phyloP scores from a whole-genome alignment of 169 alveolate genomes.

The Babesia divergens region DNA sequence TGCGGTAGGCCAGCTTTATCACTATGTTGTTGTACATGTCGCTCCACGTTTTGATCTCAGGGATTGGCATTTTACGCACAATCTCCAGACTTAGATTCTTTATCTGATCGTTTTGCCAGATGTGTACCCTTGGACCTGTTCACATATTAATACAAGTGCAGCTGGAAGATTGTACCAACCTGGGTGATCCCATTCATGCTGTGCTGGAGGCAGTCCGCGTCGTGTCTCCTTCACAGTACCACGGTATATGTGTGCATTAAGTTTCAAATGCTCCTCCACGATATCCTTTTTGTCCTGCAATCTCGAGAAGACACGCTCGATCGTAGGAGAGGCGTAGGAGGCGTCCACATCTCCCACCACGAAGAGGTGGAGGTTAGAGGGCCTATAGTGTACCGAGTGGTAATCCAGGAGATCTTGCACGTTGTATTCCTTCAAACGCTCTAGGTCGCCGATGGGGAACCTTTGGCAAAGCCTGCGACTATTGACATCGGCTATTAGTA shows the following conservation, averaged over 20 bases:
- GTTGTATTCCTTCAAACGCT: conserved; percentile 42
- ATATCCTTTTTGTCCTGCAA: conserved; percentile 23
- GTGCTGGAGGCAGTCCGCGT: conserved; percentile 57
- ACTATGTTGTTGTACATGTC: conserved; percentile 35
- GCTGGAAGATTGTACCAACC: conserved; percentile 2
- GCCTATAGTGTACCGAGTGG: conserved; percentile 66
- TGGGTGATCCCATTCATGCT: conserved; percentile 35
- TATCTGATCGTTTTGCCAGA: conserved; percentile 50
- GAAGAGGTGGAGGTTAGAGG: conserved; percentile 51
- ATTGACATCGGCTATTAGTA: not conserved
- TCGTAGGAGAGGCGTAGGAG: not conserved
- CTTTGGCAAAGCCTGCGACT: conserved; percentile 53
- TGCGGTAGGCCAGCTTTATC: conserved; percentile 42
- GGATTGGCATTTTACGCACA: conserved; percentile 54
- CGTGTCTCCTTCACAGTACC: conserved; percentile 57
- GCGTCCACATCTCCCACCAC: conserved; percentile 53
- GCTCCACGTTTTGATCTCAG: conserved; percentile 15
- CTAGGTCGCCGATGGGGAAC: conserved; percentile 77
- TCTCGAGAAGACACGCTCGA: conserved; percentile 16
- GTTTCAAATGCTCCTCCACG: conserved; percentile 1
- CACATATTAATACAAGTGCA: not conserved
- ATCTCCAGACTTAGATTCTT: conserved; percentile 37
- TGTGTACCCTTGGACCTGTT: conserved; percentile 33
- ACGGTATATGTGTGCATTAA: conserved; percentile 12
- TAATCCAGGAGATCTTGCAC: conserved; percentile 57